A percentile compares a stretch with the other conserved stretches of the same genome.
These are phyloP conservation scores for Fusarium tuaranense DNA, from an alignment of 2,329 filamentous ascomycete genomes.

Conservation along the genomic window DNA sequence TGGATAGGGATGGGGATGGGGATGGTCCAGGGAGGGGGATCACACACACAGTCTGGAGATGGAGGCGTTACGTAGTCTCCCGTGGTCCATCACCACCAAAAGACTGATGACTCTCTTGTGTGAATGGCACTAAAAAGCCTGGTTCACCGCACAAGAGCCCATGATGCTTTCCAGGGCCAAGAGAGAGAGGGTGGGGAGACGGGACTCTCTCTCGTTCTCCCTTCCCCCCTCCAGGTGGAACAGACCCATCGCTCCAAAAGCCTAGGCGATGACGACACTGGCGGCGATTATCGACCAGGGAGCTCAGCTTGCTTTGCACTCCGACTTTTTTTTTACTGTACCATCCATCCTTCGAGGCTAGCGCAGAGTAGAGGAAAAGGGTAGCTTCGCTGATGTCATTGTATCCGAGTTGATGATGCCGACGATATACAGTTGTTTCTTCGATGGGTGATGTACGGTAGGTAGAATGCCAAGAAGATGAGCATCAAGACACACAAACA, in stretches of 20 bases:
- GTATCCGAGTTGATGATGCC: conserved; percentile 28
- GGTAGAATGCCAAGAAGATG: conserved; percentile 8
- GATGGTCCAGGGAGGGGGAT: not conserved
- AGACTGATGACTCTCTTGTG: not conserved
- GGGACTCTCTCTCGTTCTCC: not conserved
- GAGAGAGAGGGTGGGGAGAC: not conserved
- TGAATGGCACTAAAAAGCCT: conserved; percentile 21
- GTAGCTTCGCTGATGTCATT: conserved; percentile 34
- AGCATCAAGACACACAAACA: not conserved
- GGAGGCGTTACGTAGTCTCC: conserved; percentile 29
- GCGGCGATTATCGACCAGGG: not conserved
- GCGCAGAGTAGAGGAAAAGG: conserved; percentile 1
- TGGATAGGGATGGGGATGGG: not conserved
- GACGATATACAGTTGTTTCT: not conserved
- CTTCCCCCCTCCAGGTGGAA: conserved; percentile 9
- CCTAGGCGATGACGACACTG: conserved; percentile 31
- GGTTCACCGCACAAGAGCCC: not conserved
- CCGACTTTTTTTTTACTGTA: not conserved
- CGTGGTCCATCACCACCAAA: not conserved
- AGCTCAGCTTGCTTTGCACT: conserved; percentile 11
- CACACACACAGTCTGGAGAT: not conserved
- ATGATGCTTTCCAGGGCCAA: not conserved
- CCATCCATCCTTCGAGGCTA: conserved; percentile 16
- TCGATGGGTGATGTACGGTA: not conserved
- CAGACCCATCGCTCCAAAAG: conserved; percentile 13